Evolutionary conservation across 2,329 filamentous ascomycete species (phyloP).

Genomic region (Dichotomopilus funicola): DNA sequence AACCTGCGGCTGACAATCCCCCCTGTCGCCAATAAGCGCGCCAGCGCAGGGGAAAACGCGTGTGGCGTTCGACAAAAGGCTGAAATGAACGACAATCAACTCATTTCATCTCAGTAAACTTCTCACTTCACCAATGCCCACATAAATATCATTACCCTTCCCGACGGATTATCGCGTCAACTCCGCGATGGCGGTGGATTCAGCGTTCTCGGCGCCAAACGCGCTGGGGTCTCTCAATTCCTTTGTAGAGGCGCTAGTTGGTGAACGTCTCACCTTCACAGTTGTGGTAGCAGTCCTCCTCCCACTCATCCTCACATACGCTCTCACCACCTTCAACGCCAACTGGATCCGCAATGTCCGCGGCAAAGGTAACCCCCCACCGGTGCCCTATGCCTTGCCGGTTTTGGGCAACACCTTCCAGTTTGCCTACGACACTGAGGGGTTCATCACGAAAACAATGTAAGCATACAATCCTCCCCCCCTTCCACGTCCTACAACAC

Average conservation of each 20-base stretch:
- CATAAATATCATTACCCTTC: no score
- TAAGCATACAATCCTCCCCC: neutral
- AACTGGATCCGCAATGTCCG: neutral
- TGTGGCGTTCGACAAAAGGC: no score
- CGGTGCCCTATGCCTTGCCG: constrained; percentile 14
- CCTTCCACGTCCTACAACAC: no score
- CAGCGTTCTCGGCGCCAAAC: neutral
- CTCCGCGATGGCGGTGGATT: no score
- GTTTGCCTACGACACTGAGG: constrained; percentile 13
- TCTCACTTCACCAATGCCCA: no score
- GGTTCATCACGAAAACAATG: constrained; percentile 10
- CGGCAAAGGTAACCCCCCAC: constrained; percentile 5
- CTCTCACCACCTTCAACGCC: constrained; percentile 4
- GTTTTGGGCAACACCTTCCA: constrained; percentile 12
- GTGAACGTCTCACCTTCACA: neutral
- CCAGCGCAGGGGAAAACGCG: no score
- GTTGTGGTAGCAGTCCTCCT: neutral
- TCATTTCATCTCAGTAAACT: no score
- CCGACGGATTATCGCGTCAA: no score
- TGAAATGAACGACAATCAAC: no score
- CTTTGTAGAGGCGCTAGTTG: neutral
- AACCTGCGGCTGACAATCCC: no score
- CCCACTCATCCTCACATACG: constrained; percentile 13
- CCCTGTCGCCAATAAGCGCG: no score
- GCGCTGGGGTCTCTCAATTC: neutral